Conservation (phyloP, 441 rosid species). For the Daphne laureola region DNA sequence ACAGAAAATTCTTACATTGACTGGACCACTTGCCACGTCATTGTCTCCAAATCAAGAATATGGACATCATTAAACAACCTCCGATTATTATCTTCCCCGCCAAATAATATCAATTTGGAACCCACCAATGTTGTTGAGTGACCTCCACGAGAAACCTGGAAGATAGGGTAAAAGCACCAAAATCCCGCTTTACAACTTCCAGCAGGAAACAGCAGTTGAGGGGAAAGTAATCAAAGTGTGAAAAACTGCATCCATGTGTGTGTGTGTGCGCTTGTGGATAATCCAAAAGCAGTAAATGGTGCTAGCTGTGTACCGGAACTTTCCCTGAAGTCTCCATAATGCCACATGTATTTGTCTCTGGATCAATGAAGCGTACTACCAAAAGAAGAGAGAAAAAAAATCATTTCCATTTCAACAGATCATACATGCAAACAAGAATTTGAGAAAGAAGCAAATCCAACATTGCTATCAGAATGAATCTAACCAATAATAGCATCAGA, state of each 20-base stretch:
- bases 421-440: slow-evolving; percentile 14
- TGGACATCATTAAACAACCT: slow-evolving; percentile 73
- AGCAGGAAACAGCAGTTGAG: background rate
- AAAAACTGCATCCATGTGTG: background rate
- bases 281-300: slow-evolving; percentile 4
- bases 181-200: slow-evolving; percentile 4
- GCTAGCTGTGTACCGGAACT: slow-evolving; percentile 51
- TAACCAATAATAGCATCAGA: slow-evolving; percentile 56
- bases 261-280: background rate
- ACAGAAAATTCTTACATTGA: slow-evolving; percentile 46
- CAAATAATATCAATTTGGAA: slow-evolving; percentile 65
- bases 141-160: slow-evolving; percentile 89
- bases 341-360: slow-evolving; percentile 53
- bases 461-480: slow-evolving; percentile 9
- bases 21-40: slow-evolving; percentile 76
- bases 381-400: slow-evolving; percentile 2
- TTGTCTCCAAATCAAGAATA: slow-evolving; percentile 71
- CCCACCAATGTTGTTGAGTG: slow-evolving; percentile 79
- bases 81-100: slow-evolving; percentile 84
- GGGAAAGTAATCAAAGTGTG: background rate
- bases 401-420: slow-evolving; percentile 15
- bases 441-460: slow-evolving; percentile 5
- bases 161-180: slow-evolving; percentile 16
- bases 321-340: slow-evolving; percentile 63
- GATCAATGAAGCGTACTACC: slow-evolving; percentile 76